These are phyloP conservation scores for Fraxinus ornus DNA, from an alignment of 305 asterid species.

Conservation along the genomic window DNA sequence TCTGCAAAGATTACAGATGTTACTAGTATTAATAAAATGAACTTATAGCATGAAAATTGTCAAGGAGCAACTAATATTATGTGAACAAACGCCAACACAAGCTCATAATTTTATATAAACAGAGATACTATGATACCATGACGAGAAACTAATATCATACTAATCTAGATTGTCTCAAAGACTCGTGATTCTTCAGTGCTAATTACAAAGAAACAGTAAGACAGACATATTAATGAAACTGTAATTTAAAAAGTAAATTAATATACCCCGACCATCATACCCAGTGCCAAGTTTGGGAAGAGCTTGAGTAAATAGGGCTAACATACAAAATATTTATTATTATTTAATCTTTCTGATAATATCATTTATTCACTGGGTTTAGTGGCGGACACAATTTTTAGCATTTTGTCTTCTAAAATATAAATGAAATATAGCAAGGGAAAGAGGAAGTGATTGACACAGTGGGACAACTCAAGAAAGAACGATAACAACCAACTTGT, in stretches of 20 bases:
- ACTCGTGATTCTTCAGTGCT: not conserved
- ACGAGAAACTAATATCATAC: not conserved
- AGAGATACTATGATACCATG: not conserved
- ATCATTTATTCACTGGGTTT: not conserved
- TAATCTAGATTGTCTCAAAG: not conserved
- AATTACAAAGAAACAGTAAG: not conserved
- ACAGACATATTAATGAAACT: not conserved
- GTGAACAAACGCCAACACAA: not conserved
- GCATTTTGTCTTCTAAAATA: not conserved
- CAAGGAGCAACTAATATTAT: not conserved
- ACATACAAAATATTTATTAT: not conserved
- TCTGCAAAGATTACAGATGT: slow-evolving; percentile 40
- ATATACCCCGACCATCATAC: not conserved
- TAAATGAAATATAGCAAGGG: not conserved
- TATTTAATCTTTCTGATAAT: not conserved
- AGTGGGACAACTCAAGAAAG: not conserved
- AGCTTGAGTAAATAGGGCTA: not conserved
- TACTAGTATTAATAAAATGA: slow-evolving; percentile 8
- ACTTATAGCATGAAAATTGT: not conserved
- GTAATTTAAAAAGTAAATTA: not conserved
- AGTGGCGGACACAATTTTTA: not conserved
- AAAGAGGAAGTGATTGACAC: not conserved
- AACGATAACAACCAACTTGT: not conserved
- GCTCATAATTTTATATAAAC: not conserved
- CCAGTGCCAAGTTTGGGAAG: not conserved